Evolutionary conservation across 129 eudicot species (phyloP).

Genomic region (Rutidosis leptorrhynchoides): DNA sequence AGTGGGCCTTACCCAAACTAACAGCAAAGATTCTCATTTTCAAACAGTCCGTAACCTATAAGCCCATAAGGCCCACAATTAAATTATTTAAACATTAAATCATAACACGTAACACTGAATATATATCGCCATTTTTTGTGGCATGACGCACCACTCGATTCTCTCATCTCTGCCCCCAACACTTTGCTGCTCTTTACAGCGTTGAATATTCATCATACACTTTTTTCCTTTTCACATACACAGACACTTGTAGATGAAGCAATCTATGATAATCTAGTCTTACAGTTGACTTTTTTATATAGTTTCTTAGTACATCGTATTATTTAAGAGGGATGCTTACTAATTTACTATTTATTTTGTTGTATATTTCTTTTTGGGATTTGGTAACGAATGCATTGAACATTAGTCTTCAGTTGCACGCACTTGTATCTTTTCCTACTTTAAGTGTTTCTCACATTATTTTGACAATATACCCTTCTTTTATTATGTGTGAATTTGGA

Average conservation of each 20-base stretch:
- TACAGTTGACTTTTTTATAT: conserved; percentile 29
- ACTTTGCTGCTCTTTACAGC: conserved; percentile 38
- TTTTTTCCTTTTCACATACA: conserved; percentile 17
- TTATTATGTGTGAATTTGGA: neutral
- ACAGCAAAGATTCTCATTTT: no score
- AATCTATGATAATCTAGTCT: conserved; percentile 16
- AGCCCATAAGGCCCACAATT: neutral
- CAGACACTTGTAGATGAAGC: conserved; percentile 30
- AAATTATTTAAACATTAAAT: neutral
- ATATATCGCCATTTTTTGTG: conserved; percentile 26
- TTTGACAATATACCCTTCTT: conserved; percentile 15
- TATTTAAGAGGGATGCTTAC: neutral
- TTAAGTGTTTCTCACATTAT: conserved; percentile 39
- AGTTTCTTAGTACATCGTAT: conserved; percentile 20
- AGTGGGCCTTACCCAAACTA: no score
- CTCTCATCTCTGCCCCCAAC: conserved; percentile 1
- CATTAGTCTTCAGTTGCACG: conserved; percentile 34
- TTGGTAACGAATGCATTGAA: neutral
- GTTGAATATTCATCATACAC: conserved; percentile 7
- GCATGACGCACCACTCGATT: conserved; percentile 28
- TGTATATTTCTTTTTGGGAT: conserved; percentile 5
- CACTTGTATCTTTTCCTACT: conserved; percentile 33
- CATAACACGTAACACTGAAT: no score
- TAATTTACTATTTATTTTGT: conserved; percentile 5
- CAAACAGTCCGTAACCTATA: neutral